A percentile compares a stretch with the other conserved stretches of the same genome.
phyloP scores from a whole-genome alignment of 352 stramenopile species.

The Phytophthora crassamura region DNA sequence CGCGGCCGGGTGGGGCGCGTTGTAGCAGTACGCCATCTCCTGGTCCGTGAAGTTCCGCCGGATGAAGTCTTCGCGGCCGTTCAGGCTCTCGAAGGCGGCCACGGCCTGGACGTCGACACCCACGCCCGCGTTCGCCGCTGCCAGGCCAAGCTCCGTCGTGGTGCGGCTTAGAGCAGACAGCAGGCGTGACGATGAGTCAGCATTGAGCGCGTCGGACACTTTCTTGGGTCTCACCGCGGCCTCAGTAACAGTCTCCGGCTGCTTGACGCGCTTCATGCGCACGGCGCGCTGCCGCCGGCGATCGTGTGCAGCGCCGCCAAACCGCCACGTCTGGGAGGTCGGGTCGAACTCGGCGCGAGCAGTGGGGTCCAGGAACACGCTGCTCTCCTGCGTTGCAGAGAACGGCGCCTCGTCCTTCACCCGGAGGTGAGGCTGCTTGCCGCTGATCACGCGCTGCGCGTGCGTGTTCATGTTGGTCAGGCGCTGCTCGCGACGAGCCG shows the following conservation, averaged over 20 bases:
- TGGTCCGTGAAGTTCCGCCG: slow-evolving; percentile 90
- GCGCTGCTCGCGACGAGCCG: slow-evolving; percentile 61
- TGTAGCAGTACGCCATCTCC: too few species aligned
- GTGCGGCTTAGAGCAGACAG: slow-evolving; percentile 64
- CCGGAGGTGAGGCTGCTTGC: slow-evolving; percentile 78
- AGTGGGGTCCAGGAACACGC: slow-evolving; percentile 85
- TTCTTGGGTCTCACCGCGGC: slow-evolving; percentile 30
- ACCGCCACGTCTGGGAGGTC: slow-evolving; percentile 74
- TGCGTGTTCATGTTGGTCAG: slow-evolving; percentile 80
- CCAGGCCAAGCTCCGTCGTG: slow-evolving; percentile 56
- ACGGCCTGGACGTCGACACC: slow-evolving; percentile 88
- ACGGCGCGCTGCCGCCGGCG: slow-evolving; percentile 41
- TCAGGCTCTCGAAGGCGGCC: slow-evolving; percentile 81
- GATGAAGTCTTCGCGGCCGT: slow-evolving; percentile 84
- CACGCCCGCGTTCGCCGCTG: slow-evolving; percentile 64
- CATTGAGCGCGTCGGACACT: slow-evolving; percentile 19
- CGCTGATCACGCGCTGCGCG: slow-evolving; percentile 74
- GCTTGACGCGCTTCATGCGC: slow-evolving; percentile 53
- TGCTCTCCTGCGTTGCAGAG: slow-evolving; percentile 80
- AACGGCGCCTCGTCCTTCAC: slow-evolving; percentile 88
- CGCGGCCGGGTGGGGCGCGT: slow-evolving; percentile 75
- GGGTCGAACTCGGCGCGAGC: slow-evolving; percentile 81
- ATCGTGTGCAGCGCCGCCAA: slow-evolving; percentile 51
- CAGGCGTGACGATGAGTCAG: slow-evolving; percentile 51
- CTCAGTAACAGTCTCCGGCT: slow-evolving; percentile 39